Base-by-base conservation (phyloP, 495 filamentous ascomycete species). In the Xylaria scruposa region DNA sequence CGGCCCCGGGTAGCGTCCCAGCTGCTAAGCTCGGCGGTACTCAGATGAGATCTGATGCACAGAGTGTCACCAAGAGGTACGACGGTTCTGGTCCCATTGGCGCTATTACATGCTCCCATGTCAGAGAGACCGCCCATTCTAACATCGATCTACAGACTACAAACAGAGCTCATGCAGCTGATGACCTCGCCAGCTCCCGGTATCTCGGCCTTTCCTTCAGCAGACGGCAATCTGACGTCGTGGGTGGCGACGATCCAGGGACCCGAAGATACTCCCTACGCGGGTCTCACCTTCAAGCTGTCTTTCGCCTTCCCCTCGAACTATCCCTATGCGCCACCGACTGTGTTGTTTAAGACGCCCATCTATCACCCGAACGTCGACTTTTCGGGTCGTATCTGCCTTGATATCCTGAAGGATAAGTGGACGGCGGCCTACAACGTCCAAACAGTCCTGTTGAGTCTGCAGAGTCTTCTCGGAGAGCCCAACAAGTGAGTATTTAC, bases 371-470 rank as follows among this genome's bases (percentile, higher is more conserved):
- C 94, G 31, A 97, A 97, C 74, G 91, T 97, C 72, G 94, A 97
- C 80, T 95, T 96, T 82, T 94, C 94, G 9, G 94, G 94, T 49
- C 89, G 93, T 67, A 97, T 97, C 81, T 97, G 94, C 80, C 86
- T 99, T 70, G 97, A 98, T 81, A 99, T 99, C 75, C 85, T 99
- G 64, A 97, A 97, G 86, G 96, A 98, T 79, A 97, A 97, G 84
- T 98, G 96, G 96, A 97, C 94, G 73, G 84, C 88, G 15, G 93
- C 95, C 17, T 97, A 97, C 87, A 98, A 97, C 76, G 91, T 96
- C 68, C 93, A 96, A 83, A 96, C 91, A 56, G 93, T 99, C 29
- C 83, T 99, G 59, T 83, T 99, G 74, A 97, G 94, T 73, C 80
- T 99, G 82, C 96, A 99, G 83, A 97, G 94, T 82, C 84, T 99